Percentiles rank a stretch among this genome's conserved stretches.
These are phyloP conservation scores for Neonectria ditissima DNA, from an alignment of 2,329 filamentous ascomycete genomes.

Conservation along the genomic window DNA sequence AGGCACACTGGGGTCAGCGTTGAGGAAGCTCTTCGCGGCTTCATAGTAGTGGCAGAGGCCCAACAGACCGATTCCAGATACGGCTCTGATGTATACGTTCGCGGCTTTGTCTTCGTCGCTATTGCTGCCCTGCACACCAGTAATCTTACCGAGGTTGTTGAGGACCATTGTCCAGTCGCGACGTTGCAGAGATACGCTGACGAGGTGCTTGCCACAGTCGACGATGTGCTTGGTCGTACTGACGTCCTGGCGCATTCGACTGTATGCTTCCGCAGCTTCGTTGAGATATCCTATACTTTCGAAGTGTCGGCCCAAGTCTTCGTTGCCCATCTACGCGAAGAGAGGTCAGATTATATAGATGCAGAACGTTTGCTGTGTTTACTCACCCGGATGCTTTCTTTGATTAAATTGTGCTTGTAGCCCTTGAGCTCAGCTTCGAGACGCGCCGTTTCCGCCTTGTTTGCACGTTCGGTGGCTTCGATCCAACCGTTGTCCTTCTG, in stretches of 20 bases:
- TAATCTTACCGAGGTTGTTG: slow-evolving; percentile 72
- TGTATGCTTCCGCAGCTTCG: slow-evolving; percentile 81
- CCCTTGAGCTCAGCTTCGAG: slow-evolving; percentile 87
- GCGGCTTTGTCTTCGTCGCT: slow-evolving; percentile 59
- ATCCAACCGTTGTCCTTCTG: slow-evolving; percentile 79
- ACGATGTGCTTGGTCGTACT: slow-evolving; percentile 85
- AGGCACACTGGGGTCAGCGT: slow-evolving; percentile 63
- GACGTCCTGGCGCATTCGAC: slow-evolving; percentile 90
- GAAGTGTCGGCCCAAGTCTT: slow-evolving; percentile 88
- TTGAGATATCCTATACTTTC: slow-evolving; percentile 81
- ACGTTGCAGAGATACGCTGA: slow-evolving; percentile 80
- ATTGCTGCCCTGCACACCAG: slow-evolving; percentile 57
- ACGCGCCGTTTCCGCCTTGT: slow-evolving; percentile 77
- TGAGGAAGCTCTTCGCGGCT: slow-evolving; percentile 79
- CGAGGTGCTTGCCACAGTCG: slow-evolving; percentile 83
- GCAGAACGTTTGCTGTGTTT: neutral
- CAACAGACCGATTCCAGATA: slow-evolving; percentile 63
- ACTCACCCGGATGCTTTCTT: slow-evolving; percentile 89
- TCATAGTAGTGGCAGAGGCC: slow-evolving; percentile 63
- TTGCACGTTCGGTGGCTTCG: slow-evolving; percentile 72
- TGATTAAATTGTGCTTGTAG: slow-evolving; percentile 97
- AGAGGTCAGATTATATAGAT: slow-evolving; percentile 24
- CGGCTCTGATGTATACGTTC: slow-evolving; percentile 64
- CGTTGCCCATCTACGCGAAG: slow-evolving; percentile 82
- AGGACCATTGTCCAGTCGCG: slow-evolving; percentile 80